Base-by-base conservation (phyloP, 163 green algal genomes). In the Scenedesmus sp. region DNA sequence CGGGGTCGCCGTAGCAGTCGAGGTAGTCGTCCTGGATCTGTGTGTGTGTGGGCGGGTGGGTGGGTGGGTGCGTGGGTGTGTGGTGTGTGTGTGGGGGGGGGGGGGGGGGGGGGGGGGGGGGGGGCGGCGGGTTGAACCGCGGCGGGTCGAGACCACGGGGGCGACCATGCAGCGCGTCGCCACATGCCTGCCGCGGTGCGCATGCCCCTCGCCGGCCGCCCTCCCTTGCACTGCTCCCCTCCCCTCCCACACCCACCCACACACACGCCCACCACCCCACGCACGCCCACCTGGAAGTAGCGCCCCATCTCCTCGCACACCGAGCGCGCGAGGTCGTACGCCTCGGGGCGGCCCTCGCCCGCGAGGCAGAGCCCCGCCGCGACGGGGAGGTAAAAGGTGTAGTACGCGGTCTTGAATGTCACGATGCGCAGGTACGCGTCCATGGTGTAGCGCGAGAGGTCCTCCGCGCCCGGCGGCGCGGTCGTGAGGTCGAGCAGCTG, bases 11-110 rank as follows among this genome's bases (percentile, higher is more conserved):
- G 86, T 91, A 99, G 85, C 93, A 98, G 89, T 99, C 96, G 75
- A 99, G 86, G 79, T 96, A 97, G 87, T 99, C 96, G 84, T 99
- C 96, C 89, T 99, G 96, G 75, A 97, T 97, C 91, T 97, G 88
- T 22, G 31, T n/a, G n/a, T n/a, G n/a, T n/a, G n/a, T n/a, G n/a
- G n/a, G n/a, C n/a, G n/a, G n/a, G n/a, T n/a, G n/a, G n/a, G n/a
- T n/a, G n/a, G n/a, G n/a, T n/a, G n/a, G n/a, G n/a, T n/a, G n/a
- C n/a, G n/a, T n/a, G n/a, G n/a, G n/a, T n/a, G n/a, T n/a, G n/a
- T n/a, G n/a, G n/a, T n/a, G n/a, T n/a, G n/a, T n/a, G n/a, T n/a
- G n/a, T n/a, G n/a, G n/a, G n/a, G n/a, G n/a, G n/a, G n/a, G n/a
- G n/a, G n/a, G n/a, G n/a, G n/a, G n/a, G n/a, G n/a, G n/a, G n/a